A percentile compares a stretch with the other conserved stretches of the same genome.
Conservation (phyloP, 495 filamentous ascomycete genomes). For the Aspergillus carlsbadensis region DNA sequence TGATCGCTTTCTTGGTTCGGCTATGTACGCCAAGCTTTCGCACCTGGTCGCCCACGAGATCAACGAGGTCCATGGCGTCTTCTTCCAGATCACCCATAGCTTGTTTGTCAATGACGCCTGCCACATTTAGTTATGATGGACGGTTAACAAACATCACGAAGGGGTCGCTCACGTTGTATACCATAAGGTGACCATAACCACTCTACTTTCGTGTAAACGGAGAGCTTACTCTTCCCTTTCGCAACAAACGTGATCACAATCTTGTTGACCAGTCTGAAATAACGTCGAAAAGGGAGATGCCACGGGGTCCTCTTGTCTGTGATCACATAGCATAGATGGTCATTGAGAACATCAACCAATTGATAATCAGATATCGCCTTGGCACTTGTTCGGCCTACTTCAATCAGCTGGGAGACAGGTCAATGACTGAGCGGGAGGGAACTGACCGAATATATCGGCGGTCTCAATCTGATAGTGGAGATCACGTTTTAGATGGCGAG, state of each 20-base stretch:
- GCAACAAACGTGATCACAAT: conserved; percentile 90
- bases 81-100: conserved; percentile 77
- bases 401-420: conserved; percentile 8
- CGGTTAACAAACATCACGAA: neutral
- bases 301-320: conserved; percentile 85
- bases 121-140: conserved; percentile 12
- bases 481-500: conserved; percentile 67
- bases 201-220: conserved; percentile 81
- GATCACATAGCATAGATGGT: conserved; percentile 93
- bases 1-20: conserved; percentile 85
- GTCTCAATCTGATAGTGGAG: conserved; percentile 78
- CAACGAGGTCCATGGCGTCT: conserved; percentile 80
- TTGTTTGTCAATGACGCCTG: conserved; percentile 71
- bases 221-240: conserved; percentile 88
- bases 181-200: conserved; percentile 70
- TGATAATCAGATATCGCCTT: conserved; percentile 75
- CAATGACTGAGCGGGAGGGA: neutral
- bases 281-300: conserved; percentile 78
- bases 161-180: conserved; percentile 52
- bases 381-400: conserved; percentile 47
- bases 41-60: conserved; percentile 85
- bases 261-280: conserved; percentile 84
- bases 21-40: conserved; percentile 73
- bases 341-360: conserved; percentile 86
- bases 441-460: conserved; percentile 60